Base-by-base conservation (phyloP, 2,329 filamentous ascomycete genomes). In the Graphiopsis chlorocephala region DNA sequence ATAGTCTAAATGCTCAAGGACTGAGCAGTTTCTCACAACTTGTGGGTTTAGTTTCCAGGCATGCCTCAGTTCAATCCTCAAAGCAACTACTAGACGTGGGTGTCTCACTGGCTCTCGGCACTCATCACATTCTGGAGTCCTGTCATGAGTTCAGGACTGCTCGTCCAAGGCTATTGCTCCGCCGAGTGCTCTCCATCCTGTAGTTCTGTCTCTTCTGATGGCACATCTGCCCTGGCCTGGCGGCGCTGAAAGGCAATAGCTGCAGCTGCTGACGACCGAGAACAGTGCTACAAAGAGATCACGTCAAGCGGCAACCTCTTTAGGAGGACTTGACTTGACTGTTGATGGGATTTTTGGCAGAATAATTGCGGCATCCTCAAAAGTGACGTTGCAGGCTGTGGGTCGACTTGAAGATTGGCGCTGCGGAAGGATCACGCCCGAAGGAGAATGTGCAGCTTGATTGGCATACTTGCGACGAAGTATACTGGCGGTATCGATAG, bases 401-500 rank as follows among this genome's bases (percentile, higher is more conserved):
- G 14, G 14, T 15, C 3, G 33, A 4, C 4, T 15, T 35, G 33
- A 35, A 35, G 12, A 35, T 15, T 35, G 33, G 33, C 12, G 33
- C 12, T 35, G 33, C 12, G 10, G 10, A 33, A 33, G 31, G 12
- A 3, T 33, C 31, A 11, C 1, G 1, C 12, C 10, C 11, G 31
- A 33, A 12, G 31, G 8, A 12, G 11, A 8, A 8, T 33, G 31
- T 33, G 8, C 5, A 17, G 33, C 35, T 17, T n/a, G 1, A 17
- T n/a, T 45, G 38, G n/a, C 7, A 2, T 45, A 3, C 12, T 20
- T 45, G n/a, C 38, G 38, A 20, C n/a, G 17, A 45, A 45, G 7
- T 4, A 45, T 8, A 2, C 2, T 20, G 17, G n/a, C n/a, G 3
- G 5, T 3, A 20, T 45, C 2, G 11, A 12, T 0, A 0, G 2